Evolutionary conservation across 2,329 filamentous ascomycete genomes (phyloP), one percentile per base, ranked within the genome.

Genomic region (Fusarium odoratissimum): DNA sequence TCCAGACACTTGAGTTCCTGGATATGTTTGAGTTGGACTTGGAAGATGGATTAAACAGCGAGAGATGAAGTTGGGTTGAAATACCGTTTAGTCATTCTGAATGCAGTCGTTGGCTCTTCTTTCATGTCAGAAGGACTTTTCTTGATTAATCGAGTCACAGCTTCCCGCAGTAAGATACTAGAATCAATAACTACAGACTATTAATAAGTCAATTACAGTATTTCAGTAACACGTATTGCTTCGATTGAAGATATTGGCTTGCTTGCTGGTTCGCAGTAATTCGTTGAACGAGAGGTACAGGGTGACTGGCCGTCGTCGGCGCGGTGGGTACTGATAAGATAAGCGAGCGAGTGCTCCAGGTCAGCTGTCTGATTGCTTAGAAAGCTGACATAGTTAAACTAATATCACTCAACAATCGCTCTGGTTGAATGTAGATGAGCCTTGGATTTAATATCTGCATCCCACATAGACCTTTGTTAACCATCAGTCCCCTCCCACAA

Each of bases 171-270:
- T 31, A 31, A 31, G 13, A 31, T 4, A 31, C 12, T 13, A 31
- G 5, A 31, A 31, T 21, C 11, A 31, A 12, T 13, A 23, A 23
- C 9, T 16, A 17, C 40, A 17, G 0, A 10, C 5, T 42, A 8
- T 11, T 23, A 11, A 16, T 10, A 23, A 16, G 5, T 14, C 1
- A 5, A 23, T 23, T 5, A 16, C 1, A 11, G 3, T 16, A 23
- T 23, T 42, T 17, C 10, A 42, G 10, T 42, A 12, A 11, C 6
- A 9, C 10, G 17, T 17, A 16, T 44, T 25, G 4, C 16, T 35
- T 17, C 3, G 9, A 16, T 35, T 17, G 8, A 7, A 9, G 14
- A 33, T 16, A 16, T 33, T 33, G 7, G 13, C 31, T 14, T 33
- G 30, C 11, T 11, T 12, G 7, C 14, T 33, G 16, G 33, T 35